These are phyloP conservation scores for Cutaneotrichosporon cavernicola DNA, from an alignment of 1,284 basidiomycete species.

Conservation along the genomic window DNA sequence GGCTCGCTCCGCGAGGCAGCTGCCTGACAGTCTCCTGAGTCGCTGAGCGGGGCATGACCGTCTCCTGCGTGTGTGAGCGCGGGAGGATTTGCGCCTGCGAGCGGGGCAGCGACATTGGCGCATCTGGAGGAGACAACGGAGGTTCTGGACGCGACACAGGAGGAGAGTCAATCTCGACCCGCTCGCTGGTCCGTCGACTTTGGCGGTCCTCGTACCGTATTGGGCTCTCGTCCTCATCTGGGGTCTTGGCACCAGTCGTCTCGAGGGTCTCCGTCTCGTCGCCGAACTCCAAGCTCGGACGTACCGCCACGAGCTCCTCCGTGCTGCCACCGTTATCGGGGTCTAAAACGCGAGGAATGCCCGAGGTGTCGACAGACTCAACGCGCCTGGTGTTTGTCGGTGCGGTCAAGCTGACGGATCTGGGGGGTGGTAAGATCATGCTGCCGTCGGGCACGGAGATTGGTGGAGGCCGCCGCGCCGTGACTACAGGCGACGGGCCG, in stretches of 20 bases:
- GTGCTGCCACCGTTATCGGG: neutral
- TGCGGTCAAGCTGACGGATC: conserved; percentile 1
- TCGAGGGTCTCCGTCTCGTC: conserved; percentile 4
- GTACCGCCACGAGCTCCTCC: neutral
- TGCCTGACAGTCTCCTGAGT: conserved; percentile 4
- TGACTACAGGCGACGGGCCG: conserved; percentile 2
- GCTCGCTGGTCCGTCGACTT: neutral
- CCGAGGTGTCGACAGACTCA: neutral
- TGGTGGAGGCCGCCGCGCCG: conserved; percentile 7
- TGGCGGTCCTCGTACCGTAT: neutral
- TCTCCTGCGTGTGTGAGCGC: conserved; percentile 3
- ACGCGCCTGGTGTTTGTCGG: conserved; percentile 4
- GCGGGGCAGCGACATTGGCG: neutral
- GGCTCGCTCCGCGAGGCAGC: neutral
- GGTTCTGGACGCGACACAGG: neutral
- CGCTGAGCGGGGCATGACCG: conserved; percentile 6
- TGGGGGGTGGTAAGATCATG: conserved; percentile 4
- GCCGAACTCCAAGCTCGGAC: neutral
- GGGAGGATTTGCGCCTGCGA: neutral
- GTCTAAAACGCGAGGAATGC: neutral
- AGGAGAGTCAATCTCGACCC: neutral
- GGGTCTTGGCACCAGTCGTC: neutral
- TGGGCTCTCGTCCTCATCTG: neutral
- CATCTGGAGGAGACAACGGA: neutral
- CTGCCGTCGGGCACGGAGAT: neutral